Evolutionary conservation across 2,329 filamentous ascomycete genomes (phyloP).

Genomic region (Penicillium sp.): DNA sequence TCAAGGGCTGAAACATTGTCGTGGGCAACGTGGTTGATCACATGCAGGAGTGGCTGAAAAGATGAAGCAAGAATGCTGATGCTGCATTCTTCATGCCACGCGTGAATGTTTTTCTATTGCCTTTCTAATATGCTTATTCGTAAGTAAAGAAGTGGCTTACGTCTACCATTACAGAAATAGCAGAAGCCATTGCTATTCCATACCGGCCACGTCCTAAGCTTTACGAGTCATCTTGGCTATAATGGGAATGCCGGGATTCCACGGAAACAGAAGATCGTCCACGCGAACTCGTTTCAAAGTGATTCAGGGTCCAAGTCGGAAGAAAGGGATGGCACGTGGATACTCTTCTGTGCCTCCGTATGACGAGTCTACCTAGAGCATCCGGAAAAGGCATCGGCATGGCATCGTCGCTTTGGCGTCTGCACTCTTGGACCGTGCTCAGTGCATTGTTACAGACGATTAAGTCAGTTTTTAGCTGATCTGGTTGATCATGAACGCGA

Average conservation of each 20-base stretch:
- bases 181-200: constrained; percentile 4
- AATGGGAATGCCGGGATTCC: constrained; percentile 13
- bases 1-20: constrained; percentile 19
- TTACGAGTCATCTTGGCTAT: constrained; percentile 11
- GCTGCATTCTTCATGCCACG: constrained; percentile 15
- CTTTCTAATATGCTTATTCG: constrained; percentile 8
- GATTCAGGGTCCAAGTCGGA: constrained; percentile 5
- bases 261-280: constrained; percentile 4
- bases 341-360: constrained; percentile 2
- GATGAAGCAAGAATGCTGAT: constrained; percentile 1
- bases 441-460: neutral
- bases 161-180: neutral
- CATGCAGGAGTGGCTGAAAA: constrained; percentile 15
- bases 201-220: constrained; percentile 16
- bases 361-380: constrained; percentile 12
- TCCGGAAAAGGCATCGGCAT: constrained; percentile 7
- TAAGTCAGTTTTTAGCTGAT: neutral
- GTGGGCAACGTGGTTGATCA: constrained; percentile 24
- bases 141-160: neutral
- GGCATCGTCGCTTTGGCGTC: constrained; percentile 2
- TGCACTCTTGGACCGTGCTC: constrained; percentile 1
- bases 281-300: constrained; percentile 12
- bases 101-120: constrained; percentile 8
- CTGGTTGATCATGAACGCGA: neutral
- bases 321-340: constrained; percentile 14